Percentiles rank a stretch among this genome's conserved stretches.
These are phyloP conservation scores for Tephrocybe rancida DNA, from an alignment of 768 basidiomycete species.

Conservation along the genomic window DNA sequence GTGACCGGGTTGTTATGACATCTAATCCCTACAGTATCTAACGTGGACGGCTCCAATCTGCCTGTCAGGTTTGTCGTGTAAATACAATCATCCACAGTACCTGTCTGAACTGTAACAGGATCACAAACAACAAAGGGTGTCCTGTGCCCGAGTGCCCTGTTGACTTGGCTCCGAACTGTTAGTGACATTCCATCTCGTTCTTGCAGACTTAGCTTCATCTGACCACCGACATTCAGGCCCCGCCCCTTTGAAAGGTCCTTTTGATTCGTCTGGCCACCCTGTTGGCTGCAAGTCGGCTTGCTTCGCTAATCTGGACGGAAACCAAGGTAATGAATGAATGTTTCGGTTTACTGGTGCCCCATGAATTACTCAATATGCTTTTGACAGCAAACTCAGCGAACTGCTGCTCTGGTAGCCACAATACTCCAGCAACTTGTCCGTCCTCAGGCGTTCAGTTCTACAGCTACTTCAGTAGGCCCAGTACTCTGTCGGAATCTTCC, in stretches of 20 bases:
- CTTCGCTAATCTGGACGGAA: constrained; percentile 32
- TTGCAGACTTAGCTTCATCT: background rate
- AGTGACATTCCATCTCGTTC: background rate
- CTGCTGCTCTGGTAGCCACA: constrained; percentile 31
- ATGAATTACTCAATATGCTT: background rate
- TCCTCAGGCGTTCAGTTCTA: constrained; percentile 23
- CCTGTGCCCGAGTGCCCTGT: constrained; percentile 49
- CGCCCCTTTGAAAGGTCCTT: constrained; percentile 45
- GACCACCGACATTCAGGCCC: too few species aligned
- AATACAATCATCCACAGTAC: too few species aligned
- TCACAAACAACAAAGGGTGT: too few species aligned
- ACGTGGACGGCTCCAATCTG: too few species aligned
- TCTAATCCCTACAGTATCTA: too few species aligned
- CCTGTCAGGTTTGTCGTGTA: too few species aligned
- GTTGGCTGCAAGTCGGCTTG: constrained; percentile 60
- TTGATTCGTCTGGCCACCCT: constrained; percentile 44
- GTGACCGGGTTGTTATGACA: background rate
- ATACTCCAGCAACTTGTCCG: constrained; percentile 37
- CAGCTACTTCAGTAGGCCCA: constrained; percentile 5
- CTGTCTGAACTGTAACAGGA: too few species aligned
- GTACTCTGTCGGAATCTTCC: background rate
- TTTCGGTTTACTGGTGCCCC: background rate
- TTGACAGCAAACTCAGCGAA: constrained; percentile 33
- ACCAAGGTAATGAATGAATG: constrained; percentile 20
- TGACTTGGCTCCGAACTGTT: constrained; percentile 55